These are phyloP conservation scores for Erythrophleum ivorense DNA, from an alignment of 331 rosid genomes.

Conservation along the genomic window DNA sequence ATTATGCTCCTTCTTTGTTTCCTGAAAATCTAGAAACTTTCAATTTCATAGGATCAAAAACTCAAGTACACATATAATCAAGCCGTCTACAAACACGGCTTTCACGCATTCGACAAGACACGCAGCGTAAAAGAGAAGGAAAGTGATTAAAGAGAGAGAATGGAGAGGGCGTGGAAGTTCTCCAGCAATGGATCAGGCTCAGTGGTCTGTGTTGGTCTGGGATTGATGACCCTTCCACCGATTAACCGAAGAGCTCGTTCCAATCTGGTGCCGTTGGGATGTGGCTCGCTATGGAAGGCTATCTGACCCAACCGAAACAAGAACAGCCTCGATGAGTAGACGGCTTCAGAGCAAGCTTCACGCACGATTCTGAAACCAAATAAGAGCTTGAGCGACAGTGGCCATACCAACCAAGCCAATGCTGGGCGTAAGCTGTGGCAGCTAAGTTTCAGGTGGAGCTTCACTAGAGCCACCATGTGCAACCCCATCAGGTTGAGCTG, in stretches of 20 bases:
- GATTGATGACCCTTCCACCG: constrained; percentile 16
- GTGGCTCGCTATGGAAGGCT: constrained; percentile 32
- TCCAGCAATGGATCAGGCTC: constrained; percentile 15
- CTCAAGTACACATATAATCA: neutral
- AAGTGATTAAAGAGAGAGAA: constrained; percentile 46
- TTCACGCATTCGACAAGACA: neutral
- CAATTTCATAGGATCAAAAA: neutral
- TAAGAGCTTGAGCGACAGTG: constrained; percentile 49
- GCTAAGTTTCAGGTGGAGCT: constrained; percentile 42
- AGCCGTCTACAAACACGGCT: neutral
- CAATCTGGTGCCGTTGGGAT: constrained; percentile 42
- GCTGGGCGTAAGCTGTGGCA: constrained; percentile 41
- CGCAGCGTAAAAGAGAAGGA: neutral
- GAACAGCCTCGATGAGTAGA: constrained; percentile 54
- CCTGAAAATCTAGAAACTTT: neutral
- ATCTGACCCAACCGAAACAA: constrained; percentile 59
- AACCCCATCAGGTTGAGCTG: constrained; percentile 39
- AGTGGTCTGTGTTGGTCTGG: neutral
- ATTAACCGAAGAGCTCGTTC: constrained; percentile 53
- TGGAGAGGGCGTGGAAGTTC: constrained; percentile 48
- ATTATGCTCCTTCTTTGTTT: neutral
- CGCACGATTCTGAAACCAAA: constrained; percentile 41
- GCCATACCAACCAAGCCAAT: constrained; percentile 40
- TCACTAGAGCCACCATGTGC: constrained; percentile 39
- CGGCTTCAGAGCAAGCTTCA: constrained; percentile 35